Conservation (phyloP, 148 eudicot species). For the Vaccinium macrocarpon region DNA sequence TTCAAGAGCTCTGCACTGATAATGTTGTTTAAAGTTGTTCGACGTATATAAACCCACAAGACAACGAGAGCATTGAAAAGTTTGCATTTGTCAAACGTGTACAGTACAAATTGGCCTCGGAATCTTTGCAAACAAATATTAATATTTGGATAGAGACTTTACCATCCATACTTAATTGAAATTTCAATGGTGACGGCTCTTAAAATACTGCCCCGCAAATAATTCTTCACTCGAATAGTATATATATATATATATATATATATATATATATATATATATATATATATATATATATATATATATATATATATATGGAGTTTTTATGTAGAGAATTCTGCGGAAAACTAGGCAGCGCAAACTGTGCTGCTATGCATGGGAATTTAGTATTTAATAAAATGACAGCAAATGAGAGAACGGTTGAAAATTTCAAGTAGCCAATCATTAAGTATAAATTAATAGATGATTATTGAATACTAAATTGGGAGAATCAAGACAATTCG, state of each 20-base stretch:
- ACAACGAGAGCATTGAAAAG: too few species aligned
- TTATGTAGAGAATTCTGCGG: neutral
- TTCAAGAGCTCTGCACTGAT: too few species aligned
- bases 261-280: neutral
- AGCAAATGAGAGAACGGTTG: neutral
- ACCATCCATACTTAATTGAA: too few species aligned
- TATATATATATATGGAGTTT: neutral
- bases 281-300: neutral
- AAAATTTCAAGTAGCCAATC: neutral
- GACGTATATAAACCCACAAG: too few species aligned
- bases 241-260: neutral
- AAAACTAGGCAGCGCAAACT: neutral
- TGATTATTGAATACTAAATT: neutral
- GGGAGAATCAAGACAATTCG: neutral
- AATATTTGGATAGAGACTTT: too few species aligned
- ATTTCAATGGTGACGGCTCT: neutral
- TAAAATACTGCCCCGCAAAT: neutral
- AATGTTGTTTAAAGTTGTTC: too few species aligned
- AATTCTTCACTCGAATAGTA: neutral
- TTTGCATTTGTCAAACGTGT: too few species aligned
- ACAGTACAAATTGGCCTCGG: too few species aligned
- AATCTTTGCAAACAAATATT: too few species aligned
- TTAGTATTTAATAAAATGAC: neutral
- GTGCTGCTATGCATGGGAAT: neutral
- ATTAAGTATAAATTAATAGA: neutral